These are phyloP conservation scores for Fraxinus platypoda DNA, from an alignment of 305 asterid species.

Conservation along the genomic window DNA sequence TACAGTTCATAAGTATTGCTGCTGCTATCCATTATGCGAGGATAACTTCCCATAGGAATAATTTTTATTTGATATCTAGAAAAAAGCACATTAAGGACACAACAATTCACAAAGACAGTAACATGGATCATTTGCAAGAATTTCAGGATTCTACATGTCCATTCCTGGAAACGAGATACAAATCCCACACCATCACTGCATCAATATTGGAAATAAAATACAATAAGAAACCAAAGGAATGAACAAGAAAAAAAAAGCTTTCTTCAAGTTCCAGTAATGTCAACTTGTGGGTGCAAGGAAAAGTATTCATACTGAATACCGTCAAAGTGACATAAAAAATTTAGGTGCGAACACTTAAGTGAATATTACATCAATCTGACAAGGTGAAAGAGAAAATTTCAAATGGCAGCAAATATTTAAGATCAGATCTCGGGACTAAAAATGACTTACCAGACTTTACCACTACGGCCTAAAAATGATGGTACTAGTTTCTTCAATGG, in stretches of 20 bases:
- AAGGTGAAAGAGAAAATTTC: background rate
- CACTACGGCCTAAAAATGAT: background rate
- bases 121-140: conserved; percentile 12
- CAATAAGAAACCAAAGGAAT: background rate
- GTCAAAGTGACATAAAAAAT: background rate
- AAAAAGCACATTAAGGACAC: conserved; percentile 40
- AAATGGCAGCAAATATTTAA: background rate
- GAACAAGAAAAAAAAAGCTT: background rate
- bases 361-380: background rate
- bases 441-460: background rate
- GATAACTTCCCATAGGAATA: conserved; percentile 98
- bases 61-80: conserved; percentile 87
- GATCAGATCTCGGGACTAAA: background rate
- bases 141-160: conserved; percentile 6
- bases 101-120: conserved; percentile 10
- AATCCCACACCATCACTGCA: conserved; percentile 1
- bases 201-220: background rate
- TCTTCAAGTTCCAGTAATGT: background rate
- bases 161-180: background rate
- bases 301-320: background rate
- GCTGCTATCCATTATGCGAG: conserved; percentile 88
- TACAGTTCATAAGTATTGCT: conserved; percentile 90
- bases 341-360: background rate
- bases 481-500: background rate
- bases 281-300: conserved; percentile 4